Base-by-base conservation (phyloP, 352 stramenopile genomes). In the Phytophthora citrophthora region DNA sequence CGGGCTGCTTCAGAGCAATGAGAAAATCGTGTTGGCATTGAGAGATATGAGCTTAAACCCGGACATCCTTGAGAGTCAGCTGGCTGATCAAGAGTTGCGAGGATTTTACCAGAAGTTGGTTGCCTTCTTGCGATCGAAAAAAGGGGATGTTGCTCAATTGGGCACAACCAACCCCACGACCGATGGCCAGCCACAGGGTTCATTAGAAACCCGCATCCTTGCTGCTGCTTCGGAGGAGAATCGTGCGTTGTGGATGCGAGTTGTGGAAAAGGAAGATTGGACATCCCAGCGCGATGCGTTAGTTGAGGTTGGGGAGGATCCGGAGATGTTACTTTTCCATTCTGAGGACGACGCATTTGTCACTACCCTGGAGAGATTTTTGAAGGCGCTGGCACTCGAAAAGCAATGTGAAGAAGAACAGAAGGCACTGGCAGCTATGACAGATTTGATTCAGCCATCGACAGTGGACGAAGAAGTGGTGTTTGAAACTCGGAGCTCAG, bases 41-140 rank as follows among this genome's bases (percentile, higher is more conserved):
- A 72, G 83, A 20, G 83, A 91, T 39, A 88, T 91, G 77, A 89
- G 83, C 54, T 60, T 91, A 60, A 78, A 86, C 18, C 81, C 83
- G 7, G 51, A 74, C 9, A 67, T 84, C 15, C 68, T 91, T 3
- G 39, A 62, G n/a, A 49, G 39, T 47, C 83, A 91, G 49, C 64
- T 91, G 15, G 48, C 49, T 7, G 71, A 89, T 13, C 62, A 72
- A 13, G 54, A 69, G 12, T 43, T 91, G 24, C 75, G 79, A 18
- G 54, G 57, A 3, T 91, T 91, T 46, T 91, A 91, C 38, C 63
- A 86, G 36, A 74, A 68, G 12, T 62, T 91, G 39, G 53, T 89
- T 26, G 31, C 34, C 15, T 77, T 83, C 39, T 43, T 91, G n/a
- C 43, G 57, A 3, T 58, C 26, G 10, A 65, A 61, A 40, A 70